Evolutionary conservation across 2,329 filamentous ascomycete genomes (phyloP), one percentile per base, ranked within the genome.

Genomic region (Alternaria brassicicola): DNA sequence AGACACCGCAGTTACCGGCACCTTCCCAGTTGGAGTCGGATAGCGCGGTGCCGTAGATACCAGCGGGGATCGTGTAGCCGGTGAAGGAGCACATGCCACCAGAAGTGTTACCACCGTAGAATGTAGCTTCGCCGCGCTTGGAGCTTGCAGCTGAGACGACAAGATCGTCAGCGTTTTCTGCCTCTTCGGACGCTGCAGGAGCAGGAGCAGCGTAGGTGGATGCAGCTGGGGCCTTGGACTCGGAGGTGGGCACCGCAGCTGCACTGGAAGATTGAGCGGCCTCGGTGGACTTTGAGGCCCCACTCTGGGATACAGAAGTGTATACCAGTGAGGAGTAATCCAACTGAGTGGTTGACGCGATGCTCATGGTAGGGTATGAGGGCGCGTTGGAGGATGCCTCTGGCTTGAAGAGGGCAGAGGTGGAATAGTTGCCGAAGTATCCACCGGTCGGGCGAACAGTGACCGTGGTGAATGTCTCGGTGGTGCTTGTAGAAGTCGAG

Each of bases 41-140:
- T 48, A 87, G 81, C 2, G 88, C 88, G 9, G 86, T 87, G 54
- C 88, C 88, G 66, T 79, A 85, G 55, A 89, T 74, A 12, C 80
- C 79, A 10, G 82, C 78, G 6, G 88, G 87, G 25, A 90, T 78
- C 3, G 82, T 87, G 78, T 89, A 89, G 49, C 82, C 84, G 7
- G 80, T 79, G 79, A 90, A 89, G 12, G 84, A 86, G 76, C 88
- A 91, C 57, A 81, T 82, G 61, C 88, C 88, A 36, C 87, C 87
- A 5, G 76, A 73, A 2, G 86, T 71, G 70, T 78, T 77, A 7
- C 75, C 75, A 30, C 71, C 73, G 54, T 78, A 78, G 65, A 70
- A 76, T 7, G 75, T 77, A n/a, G 75, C 76, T 25, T 72, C 55
- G 25, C 76, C 76, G 7, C 45, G 41, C 33, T 68, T 68, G 36